phyloP scores from a whole-genome alignment of 371 early-diverging fungal genomes.

The Mucor racemosus region DNA sequence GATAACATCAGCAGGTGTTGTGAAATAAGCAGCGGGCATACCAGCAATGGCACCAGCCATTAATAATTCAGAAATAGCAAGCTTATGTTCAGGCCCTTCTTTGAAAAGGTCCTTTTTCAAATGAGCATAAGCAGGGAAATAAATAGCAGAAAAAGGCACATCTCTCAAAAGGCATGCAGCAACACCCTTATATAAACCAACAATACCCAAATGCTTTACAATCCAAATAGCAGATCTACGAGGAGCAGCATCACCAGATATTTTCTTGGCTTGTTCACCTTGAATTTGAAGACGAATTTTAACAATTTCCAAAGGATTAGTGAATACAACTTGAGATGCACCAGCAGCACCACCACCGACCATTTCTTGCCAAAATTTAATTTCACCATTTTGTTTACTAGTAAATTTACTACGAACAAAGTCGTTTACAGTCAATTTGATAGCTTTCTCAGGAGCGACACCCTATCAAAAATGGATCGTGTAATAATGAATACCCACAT shows the following conservation, averaged over 20 bases:
- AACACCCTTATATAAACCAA: conserved; percentile 96
- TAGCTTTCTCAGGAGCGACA: conserved; percentile 98
- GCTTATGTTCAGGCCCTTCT: conserved; percentile 80
- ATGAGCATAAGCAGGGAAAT: conserved; percentile 95
- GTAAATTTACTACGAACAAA: conserved; percentile 79
- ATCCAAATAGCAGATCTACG: conserved; percentile 86
- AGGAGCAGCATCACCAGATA: conserved; percentile 46
- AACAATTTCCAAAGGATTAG: conserved; percentile 97
- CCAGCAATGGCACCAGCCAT: conserved; percentile 94
- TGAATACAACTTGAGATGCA: conserved; percentile 91
- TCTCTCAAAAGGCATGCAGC: conserved; percentile 94
- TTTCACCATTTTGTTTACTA: conserved; percentile 72
- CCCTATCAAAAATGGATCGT: conserved; percentile 48
- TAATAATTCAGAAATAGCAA: conserved; percentile 79
- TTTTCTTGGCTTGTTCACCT: conserved; percentile 72
- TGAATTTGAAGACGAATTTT: conserved; percentile 96
- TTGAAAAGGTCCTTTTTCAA: conserved; percentile 86
- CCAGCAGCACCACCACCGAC: conserved; percentile 91
- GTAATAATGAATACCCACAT: conserved; percentile 22
- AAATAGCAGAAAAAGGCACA: conserved; percentile 96
- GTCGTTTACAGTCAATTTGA: conserved; percentile 97
- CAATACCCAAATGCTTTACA: conserved; percentile 88
- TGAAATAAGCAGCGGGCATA: conserved; percentile 97
- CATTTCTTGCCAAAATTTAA: conserved; percentile 82
- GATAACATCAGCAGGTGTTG: conserved; percentile 98